Evolutionary conservation across 1,284 basidiomycete species (phyloP).

Genomic region (Caloboletus inedulis): DNA sequence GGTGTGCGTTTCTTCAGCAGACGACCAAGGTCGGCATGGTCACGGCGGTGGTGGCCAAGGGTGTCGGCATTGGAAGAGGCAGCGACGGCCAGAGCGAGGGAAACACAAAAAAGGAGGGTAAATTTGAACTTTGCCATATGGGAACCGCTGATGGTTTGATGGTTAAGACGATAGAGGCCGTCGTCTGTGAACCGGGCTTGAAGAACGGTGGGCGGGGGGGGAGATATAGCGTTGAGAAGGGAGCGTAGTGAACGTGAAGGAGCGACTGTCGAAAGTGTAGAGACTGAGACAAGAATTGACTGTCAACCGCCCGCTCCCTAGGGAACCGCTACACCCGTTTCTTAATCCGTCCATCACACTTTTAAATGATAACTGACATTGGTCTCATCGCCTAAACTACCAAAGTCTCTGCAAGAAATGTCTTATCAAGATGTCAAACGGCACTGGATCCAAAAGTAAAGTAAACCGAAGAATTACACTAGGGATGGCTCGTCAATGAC

Average conservation of each 20-base stretch:
- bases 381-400: background rate
- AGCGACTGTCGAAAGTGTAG: conserved; percentile 11
- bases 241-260: conserved; percentile 20
- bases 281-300: background rate
- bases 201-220: background rate
- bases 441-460: background rate
- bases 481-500: conserved; percentile 62
- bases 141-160: background rate
- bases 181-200: background rate
- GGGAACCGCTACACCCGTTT: conserved; percentile 15
- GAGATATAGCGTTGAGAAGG: background rate
- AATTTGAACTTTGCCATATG: conserved; percentile 42
- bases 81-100: conserved; percentile 49
- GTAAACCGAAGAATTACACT: conserved; percentile 5
- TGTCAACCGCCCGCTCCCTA: conserved; percentile 25
- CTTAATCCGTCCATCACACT: conserved; percentile 13
- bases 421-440: background rate
- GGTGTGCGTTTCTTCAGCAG: conserved; percentile 63
- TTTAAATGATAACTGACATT: background rate
- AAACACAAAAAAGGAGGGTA: conserved; percentile 59
- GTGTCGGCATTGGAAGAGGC: conserved; percentile 45
- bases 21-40: conserved; percentile 59
- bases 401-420: conserved; percentile 10
- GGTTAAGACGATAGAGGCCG: background rate
- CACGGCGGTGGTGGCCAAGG: conserved; percentile 43